phyloP scores from a whole-genome alignment of 192 early-diverging fungal genomes.

The Ambispora gerdemannii region DNA sequence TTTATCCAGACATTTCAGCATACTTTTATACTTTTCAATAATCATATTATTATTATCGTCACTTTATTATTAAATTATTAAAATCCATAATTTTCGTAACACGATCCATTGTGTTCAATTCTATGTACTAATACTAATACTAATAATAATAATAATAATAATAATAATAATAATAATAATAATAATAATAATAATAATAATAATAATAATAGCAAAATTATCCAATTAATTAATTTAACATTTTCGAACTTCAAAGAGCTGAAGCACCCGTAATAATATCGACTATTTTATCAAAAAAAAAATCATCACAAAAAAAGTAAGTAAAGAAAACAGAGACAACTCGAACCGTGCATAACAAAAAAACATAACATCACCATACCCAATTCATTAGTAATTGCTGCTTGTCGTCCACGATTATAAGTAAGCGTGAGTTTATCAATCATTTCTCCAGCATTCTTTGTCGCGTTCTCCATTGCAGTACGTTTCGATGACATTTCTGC shows the following conservation, averaged over 20 bases:
- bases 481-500: conserved; percentile 95
- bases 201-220: background rate
- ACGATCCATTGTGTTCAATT: no score
- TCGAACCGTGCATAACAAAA: conserved; percentile 15
- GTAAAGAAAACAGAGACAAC: background rate
- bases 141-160: no score
- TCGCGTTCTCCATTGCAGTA: conserved; percentile 99
- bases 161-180: no score
- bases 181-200: no score
- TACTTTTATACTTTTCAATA: no score
- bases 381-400: conserved; percentile 97
- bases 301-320: background rate
- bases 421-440: conserved; percentile 92
- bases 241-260: conserved; percentile 63
- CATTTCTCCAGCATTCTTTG: conserved; percentile 99
- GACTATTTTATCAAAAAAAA: conserved; percentile 40
- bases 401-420: conserved; percentile 98
- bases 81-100: no score
- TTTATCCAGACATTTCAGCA: no score
- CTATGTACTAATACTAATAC: no score
- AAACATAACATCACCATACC: conserved; percentile 41
- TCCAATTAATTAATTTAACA: background rate
- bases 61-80: no score
- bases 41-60: no score
- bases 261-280: conserved; percentile 98